These are phyloP conservation scores for Sisymbrium altissimum DNA, from an alignment of 345 rosid species.

Conservation along the genomic window DNA sequence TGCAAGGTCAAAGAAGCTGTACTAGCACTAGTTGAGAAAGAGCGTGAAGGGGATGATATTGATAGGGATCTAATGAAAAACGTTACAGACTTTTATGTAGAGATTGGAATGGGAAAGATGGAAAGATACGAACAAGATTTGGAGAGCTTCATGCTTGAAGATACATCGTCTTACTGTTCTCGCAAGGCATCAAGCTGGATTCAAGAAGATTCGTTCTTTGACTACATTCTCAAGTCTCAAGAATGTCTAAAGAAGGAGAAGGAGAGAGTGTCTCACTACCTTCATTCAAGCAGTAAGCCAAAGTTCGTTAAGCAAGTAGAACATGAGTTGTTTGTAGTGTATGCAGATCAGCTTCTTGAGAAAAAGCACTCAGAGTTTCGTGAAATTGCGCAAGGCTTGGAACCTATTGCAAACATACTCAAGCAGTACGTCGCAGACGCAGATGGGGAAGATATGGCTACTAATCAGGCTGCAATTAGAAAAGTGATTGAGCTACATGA, in stretches of 20 bases:
- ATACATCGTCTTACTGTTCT: slow-evolving; percentile 66
- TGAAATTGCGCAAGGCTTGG: background rate
- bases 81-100: slow-evolving; percentile 64
- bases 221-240: slow-evolving; percentile 85
- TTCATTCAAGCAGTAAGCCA: slow-evolving; percentile 73
- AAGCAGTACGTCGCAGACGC: background rate
- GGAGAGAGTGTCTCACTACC: slow-evolving; percentile 80
- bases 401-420: background rate
- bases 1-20: slow-evolving; percentile 61
- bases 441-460: background rate
- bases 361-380: slow-evolving; percentile 67
- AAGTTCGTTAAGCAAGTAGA: slow-evolving; percentile 85
- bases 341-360: slow-evolving; percentile 62
- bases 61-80: slow-evolving; percentile 73
- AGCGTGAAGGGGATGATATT: slow-evolving; percentile 81
- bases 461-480: slow-evolving; percentile 55
- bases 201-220: slow-evolving; percentile 63
- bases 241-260: slow-evolving; percentile 87
- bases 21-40: slow-evolving; percentile 63
- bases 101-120: slow-evolving; percentile 75
- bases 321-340: slow-evolving; percentile 61
- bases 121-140: slow-evolving; percentile 65
- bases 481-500: slow-evolving; percentile 78
- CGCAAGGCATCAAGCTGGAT: slow-evolving; percentile 89
- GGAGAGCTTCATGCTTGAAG: slow-evolving; percentile 62